Evolutionary conservation across 371 early-diverging fungal species (phyloP).

Genomic region (Cokeromyces recurvatus): DNA sequence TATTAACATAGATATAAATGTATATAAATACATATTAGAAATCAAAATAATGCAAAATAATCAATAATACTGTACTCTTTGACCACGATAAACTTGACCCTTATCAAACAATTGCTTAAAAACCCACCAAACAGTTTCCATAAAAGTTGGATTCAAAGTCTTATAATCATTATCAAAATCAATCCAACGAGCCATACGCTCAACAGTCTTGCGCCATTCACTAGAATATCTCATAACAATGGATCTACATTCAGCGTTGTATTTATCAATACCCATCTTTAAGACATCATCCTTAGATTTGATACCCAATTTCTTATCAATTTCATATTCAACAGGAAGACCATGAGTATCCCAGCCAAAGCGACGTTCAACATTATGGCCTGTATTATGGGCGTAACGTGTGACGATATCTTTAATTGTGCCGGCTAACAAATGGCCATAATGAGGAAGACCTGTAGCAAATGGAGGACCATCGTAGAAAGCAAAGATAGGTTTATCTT

Average conservation of each 20-base stretch:
- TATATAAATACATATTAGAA: background rate
- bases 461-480: slow-evolving; percentile 99
- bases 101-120: slow-evolving; percentile 97
- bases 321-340: slow-evolving; percentile 99
- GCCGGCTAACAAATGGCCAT: slow-evolving; percentile 99
- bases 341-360: slow-evolving; percentile 99
- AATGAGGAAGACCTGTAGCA: slow-evolving; percentile 99
- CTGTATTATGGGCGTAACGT: slow-evolving; percentile 96
- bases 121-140: slow-evolving; percentile 86
- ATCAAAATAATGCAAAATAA: background rate
- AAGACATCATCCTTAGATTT: slow-evolving; percentile 89
- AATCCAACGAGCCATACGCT: slow-evolving; percentile 99
- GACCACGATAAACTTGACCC: slow-evolving; percentile 97
- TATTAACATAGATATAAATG: slow-evolving; percentile 1
- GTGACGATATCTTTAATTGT: slow-evolving; percentile 99
- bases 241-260: slow-evolving; percentile 97
- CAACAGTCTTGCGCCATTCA: slow-evolving; percentile 98
- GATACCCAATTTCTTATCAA: slow-evolving; percentile 98
- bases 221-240: slow-evolving; percentile 98
- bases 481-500: slow-evolving; percentile 82
- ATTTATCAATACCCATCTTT: slow-evolving; percentile 98
- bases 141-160: slow-evolving; percentile 62
- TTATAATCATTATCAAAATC: slow-evolving; percentile 99
- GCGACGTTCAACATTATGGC: slow-evolving; percentile 97
- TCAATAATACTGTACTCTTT: slow-evolving; percentile 41